Conservation (phyloP, 768 basidiomycete genomes). For the Macrocybe gigantea region DNA sequence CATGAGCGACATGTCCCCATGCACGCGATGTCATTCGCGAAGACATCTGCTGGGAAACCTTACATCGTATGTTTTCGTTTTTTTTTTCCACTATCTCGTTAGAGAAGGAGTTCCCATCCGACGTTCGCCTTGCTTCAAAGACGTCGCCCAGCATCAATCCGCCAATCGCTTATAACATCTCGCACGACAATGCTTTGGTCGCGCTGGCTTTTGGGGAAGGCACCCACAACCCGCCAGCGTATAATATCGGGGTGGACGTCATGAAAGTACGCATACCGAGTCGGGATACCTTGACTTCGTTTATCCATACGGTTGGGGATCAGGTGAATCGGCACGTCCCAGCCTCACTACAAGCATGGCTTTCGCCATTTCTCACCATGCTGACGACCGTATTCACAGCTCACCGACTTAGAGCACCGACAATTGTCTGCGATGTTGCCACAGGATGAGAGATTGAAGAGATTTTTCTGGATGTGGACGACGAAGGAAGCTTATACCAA, state of each 20-base stretch:
- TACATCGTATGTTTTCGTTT: conserved; percentile 50
- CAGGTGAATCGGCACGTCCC: conserved; percentile 36
- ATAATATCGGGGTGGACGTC: conserved; percentile 70
- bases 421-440: conserved; percentile 34
- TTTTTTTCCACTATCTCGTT: neutral
- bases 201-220: conserved; percentile 59
- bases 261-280: conserved; percentile 71
- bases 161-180: conserved; percentile 74
- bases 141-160: conserved; percentile 36
- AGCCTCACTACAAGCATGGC: too few species aligned
- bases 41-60: conserved; percentile 68
- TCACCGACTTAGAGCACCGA: conserved; percentile 36
- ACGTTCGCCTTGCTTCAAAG: conserved; percentile 20
- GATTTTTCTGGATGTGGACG: conserved; percentile 85
- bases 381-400: conserved; percentile 13
- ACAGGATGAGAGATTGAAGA: conserved; percentile 44
- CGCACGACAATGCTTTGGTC: conserved; percentile 72
- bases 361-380: neutral
- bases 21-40: conserved; percentile 42
- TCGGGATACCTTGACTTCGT: conserved; percentile 49
- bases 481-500: conserved; percentile 91
- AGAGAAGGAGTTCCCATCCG: neutral
- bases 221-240: conserved; percentile 40
- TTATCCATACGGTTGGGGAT: conserved; percentile 58
- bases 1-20: conserved; percentile 47